Conservation (phyloP, 2,329 filamentous ascomycete genomes). For the Cadophora malorum region DNA sequence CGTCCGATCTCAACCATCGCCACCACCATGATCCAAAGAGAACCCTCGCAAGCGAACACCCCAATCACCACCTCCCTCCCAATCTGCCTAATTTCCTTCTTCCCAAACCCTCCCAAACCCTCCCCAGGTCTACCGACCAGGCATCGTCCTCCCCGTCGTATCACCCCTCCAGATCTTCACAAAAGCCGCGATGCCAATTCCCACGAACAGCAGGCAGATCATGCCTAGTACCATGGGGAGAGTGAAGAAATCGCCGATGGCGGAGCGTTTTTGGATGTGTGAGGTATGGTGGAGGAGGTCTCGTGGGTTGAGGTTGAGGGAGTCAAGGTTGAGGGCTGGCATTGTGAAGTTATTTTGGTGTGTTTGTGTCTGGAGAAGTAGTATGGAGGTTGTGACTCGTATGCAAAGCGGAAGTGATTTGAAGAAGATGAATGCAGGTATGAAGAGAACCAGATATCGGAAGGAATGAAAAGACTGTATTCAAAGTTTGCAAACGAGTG, state of each 20-base stretch:
- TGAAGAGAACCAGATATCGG: too few relatives aligned
- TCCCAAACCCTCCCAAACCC: background rate
- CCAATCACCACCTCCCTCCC: too few relatives aligned
- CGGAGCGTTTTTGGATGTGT: constrained; percentile 10
- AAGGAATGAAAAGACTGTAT: too few relatives aligned
- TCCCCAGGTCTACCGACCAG: background rate
- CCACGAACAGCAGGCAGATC: background rate
- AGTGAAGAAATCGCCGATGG: constrained; percentile 17
- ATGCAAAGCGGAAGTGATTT: too few relatives aligned
- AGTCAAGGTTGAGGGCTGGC: background rate
- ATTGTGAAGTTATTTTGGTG: background rate
- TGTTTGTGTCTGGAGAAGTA: background rate
- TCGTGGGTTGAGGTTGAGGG: background rate
- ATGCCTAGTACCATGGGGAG: constrained; percentile 10
- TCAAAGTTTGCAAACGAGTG: background rate
- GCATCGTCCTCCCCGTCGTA: background rate
- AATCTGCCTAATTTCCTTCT: too few relatives aligned
- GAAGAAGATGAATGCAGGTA: too few relatives aligned
- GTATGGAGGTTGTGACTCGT: background rate
- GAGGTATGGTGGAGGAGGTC: background rate
- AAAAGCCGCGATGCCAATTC: constrained; percentile 4
- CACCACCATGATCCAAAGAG: too few relatives aligned
- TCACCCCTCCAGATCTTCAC: constrained; percentile 8
- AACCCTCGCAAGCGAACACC: too few relatives aligned
- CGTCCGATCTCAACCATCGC: too few relatives aligned